Base-by-base conservation (phyloP, 805 yeast genomes). In the Saturnispora mendoncae region DNA sequence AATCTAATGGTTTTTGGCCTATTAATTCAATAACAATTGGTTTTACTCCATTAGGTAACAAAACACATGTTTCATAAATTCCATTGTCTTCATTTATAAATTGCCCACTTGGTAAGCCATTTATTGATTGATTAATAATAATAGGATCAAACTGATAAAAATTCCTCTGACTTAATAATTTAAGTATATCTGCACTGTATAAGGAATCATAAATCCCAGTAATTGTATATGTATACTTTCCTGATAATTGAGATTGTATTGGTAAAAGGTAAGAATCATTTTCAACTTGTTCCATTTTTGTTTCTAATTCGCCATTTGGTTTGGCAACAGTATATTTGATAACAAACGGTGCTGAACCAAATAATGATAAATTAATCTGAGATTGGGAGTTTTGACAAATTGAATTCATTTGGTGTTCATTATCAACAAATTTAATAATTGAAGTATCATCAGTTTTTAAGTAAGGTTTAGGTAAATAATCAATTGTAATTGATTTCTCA, bases 1-100 rank as follows among this genome's bases (percentile, higher is more conserved):
- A 56, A 6, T 66, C 57, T 53, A 76, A 82, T 9, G 95, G 94
- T 1, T 58, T 55, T 0, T 95, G 95, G 0, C 94, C 94, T 1
- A 55, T 47, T 0, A 81, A 52, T n/a, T 60, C 55, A 26, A 87
- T 53, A 1, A 74, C 71, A 15, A 88, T 69, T 2, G 80, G 74
- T 12, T 69, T 69, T 15, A 72, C 50, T 6, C 56, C 47, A 2
- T 56, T 47, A 1, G 50, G 6, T 49, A 44, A n/a, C 56, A 36
- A 1, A 63, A 51, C 21, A 53, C 41, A 42, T 65, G 62, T 2
- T 62, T 54, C 39, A 60, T 64, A 38, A 51, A 49, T 13, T 30
- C 47, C 3, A 43, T 36, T 2, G 43, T 41, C 12, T 41, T 23
- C 41, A 12, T 49, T 46, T 0, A 49, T 20, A 36, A 62, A 60